These are phyloP conservation scores for Zygoascus sp. DNA, from an alignment of 1,139 yeast species.

Conservation along the genomic window DNA sequence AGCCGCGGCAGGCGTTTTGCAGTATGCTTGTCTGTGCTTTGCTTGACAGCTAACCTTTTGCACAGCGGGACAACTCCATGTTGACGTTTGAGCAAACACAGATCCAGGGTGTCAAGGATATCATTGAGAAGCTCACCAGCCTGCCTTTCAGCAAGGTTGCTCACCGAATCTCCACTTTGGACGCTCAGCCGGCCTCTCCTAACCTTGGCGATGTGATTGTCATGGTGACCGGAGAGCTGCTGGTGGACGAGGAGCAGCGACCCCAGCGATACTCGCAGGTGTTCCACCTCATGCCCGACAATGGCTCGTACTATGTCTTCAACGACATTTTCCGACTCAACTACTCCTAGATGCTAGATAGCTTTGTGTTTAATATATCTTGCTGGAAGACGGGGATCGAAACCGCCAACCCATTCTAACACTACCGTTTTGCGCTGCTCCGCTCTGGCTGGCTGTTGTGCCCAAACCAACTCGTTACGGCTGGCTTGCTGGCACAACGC, in stretches of 20 bases:
- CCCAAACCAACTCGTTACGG: too few species aligned
- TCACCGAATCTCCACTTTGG: constrained; percentile 90
- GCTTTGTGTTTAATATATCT: too few species aligned
- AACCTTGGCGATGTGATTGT: constrained; percentile 84
- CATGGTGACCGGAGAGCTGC: constrained; percentile 94
- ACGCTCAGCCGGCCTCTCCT: constrained; percentile 96
- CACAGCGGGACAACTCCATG: constrained; percentile 93
- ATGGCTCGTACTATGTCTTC: constrained; percentile 83
- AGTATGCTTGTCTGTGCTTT: too few species aligned
- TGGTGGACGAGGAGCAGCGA: constrained; percentile 89
- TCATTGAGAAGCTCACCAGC: constrained; percentile 82
- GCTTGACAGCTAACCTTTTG: too few species aligned
- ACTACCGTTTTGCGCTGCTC: too few species aligned
- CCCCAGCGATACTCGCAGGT: constrained; percentile 96
- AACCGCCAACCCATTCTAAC: too few species aligned
- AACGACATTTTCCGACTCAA: constrained; percentile 90
- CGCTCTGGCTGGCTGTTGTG: too few species aligned
- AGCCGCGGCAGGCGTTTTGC: too few species aligned
- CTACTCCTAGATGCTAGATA: constrained; percentile 13
- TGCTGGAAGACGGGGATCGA: too few species aligned
- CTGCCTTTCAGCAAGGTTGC: constrained; percentile 89
- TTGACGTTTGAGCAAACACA: constrained; percentile 92
- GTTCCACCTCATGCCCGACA: constrained; percentile 93
- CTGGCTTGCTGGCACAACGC: too few species aligned
- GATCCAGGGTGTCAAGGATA: constrained; percentile 88